Evolutionary conservation across 306 rosid genomes (phyloP).

Genomic region (Inga laurina): DNA sequence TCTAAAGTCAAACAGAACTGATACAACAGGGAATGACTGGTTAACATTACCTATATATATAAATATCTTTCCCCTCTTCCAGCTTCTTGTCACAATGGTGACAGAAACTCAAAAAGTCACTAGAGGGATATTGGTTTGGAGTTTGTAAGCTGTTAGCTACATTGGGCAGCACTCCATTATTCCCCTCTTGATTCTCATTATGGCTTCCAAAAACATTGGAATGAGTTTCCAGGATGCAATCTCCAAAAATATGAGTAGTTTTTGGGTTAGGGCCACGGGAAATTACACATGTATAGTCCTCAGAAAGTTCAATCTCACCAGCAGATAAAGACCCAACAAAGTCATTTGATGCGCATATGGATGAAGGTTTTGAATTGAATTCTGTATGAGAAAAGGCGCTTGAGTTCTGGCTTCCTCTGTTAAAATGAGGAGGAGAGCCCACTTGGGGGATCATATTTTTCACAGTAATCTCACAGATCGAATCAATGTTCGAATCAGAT

Average conservation of each 20-base stretch:
- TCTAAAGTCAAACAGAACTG: not conserved
- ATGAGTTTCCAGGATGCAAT: slow-evolving; percentile 70
- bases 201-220: slow-evolving; percentile 42
- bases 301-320: slow-evolving; percentile 80
- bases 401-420: slow-evolving; percentile 53
- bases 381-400: slow-evolving; percentile 20
- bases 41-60: slow-evolving; percentile 71
- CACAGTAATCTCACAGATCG: slow-evolving; percentile 28
- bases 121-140: slow-evolving; percentile 48
- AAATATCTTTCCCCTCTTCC: slow-evolving; percentile 82
- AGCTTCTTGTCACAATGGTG: slow-evolving; percentile 71
- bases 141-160: not conserved
- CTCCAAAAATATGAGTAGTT: slow-evolving; percentile 84
- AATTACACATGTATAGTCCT: slow-evolving; percentile 90
- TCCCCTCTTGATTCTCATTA: slow-evolving; percentile 46
- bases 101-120: slow-evolving; percentile 74
- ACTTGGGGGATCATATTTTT: slow-evolving; percentile 40
- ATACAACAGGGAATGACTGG: slow-evolving; percentile 3
- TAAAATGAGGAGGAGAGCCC: slow-evolving; percentile 50
- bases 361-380: slow-evolving; percentile 39
- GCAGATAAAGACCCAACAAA: slow-evolving; percentile 61
- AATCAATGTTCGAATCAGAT: slow-evolving; percentile 24
- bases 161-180: slow-evolving; percentile 22
- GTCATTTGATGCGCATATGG: slow-evolving; percentile 47
- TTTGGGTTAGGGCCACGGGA: slow-evolving; percentile 80